Conservation (phyloP, 768 basidiomycete species). For the Boletales sp. region DNA sequence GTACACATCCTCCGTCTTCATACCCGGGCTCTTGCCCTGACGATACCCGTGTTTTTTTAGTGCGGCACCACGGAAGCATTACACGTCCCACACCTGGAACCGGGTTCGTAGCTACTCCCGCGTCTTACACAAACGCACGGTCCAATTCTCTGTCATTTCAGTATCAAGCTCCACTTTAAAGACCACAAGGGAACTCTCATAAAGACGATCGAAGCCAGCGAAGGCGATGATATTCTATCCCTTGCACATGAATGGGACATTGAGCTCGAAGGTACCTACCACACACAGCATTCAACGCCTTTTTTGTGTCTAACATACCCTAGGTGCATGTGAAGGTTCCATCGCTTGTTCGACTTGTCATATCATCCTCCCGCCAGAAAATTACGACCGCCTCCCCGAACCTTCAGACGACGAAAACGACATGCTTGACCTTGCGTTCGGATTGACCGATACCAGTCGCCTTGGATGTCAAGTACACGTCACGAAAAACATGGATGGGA, state of each 20-base stretch:
- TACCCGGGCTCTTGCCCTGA: neutral
- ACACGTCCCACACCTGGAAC: conserved; percentile 65
- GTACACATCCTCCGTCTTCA: conserved; percentile 3
- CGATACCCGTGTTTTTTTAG: conserved; percentile 2
- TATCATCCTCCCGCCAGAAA: conserved; percentile 61
- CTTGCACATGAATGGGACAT: conserved; percentile 95
- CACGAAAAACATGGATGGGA: conserved; percentile 79
- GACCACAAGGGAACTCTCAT: conserved; percentile 82
- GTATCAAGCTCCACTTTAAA: conserved; percentile 87
- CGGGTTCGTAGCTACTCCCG: conserved; percentile 40
- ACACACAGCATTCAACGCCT: neutral
- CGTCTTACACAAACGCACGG: neutral
- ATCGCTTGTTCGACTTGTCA: conserved; percentile 98
- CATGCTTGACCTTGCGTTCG: conserved; percentile 98
- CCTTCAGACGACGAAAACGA: conserved; percentile 98
- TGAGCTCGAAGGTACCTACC: conserved; percentile 80
- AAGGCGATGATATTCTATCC: conserved; percentile 89
- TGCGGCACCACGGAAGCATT: conserved; percentile 46
- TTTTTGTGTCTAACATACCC: neutral
- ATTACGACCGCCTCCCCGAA: conserved; percentile 85
- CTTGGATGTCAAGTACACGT: conserved; percentile 78
- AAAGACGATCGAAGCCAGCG: conserved; percentile 87
- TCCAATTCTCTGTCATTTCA: conserved; percentile 28
- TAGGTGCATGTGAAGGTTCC: conserved; percentile 96
- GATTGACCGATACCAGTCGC: conserved; percentile 88